These are phyloP conservation scores for Entomortierella chlamydospora DNA, from an alignment of 192 early-diverging fungal genomes.

Conservation along the genomic window DNA sequence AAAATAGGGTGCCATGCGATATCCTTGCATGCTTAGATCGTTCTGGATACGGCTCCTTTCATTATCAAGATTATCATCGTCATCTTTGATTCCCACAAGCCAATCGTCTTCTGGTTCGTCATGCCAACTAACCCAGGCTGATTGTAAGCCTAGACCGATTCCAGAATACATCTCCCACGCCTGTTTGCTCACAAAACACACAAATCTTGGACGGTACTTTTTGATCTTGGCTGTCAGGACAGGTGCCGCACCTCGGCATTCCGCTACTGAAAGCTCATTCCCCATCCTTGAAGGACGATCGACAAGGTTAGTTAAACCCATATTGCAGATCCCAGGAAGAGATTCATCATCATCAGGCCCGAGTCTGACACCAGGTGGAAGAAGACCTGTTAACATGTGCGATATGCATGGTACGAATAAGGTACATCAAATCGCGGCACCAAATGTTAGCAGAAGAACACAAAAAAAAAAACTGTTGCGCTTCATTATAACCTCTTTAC, in stretches of 20 bases:
- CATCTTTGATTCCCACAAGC: background rate
- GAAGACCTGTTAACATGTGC: slow-evolving; percentile 22
- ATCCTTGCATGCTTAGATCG: slow-evolving; percentile 32
- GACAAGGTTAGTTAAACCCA: slow-evolving; percentile 76
- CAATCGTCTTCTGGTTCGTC: slow-evolving; percentile 25
- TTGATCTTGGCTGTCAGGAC: slow-evolving; percentile 70
- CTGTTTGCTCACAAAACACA: slow-evolving; percentile 78
- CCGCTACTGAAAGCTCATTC: slow-evolving; percentile 65
- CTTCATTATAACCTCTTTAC: background rate
- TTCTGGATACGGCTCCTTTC: slow-evolving; percentile 22
- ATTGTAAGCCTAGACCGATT: slow-evolving; percentile 37
- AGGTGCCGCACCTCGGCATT: slow-evolving; percentile 72
- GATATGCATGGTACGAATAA: too few relatives aligned
- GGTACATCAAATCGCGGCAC: background rate
- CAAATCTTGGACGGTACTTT: slow-evolving; percentile 65
- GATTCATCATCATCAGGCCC: slow-evolving; percentile 63
- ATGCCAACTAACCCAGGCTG: slow-evolving; percentile 45
- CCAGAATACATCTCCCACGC: slow-evolving; percentile 73
- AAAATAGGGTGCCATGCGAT: slow-evolving; percentile 37
- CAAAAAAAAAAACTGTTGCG: background rate
- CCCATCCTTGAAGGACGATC: slow-evolving; percentile 68
- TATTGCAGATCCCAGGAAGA: slow-evolving; percentile 60
- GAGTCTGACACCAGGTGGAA: slow-evolving; percentile 62
- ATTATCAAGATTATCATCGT: background rate
- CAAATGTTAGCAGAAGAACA: background rate